Conservation (phyloP, 345 rosid species). For the Salix udensis region DNA sequence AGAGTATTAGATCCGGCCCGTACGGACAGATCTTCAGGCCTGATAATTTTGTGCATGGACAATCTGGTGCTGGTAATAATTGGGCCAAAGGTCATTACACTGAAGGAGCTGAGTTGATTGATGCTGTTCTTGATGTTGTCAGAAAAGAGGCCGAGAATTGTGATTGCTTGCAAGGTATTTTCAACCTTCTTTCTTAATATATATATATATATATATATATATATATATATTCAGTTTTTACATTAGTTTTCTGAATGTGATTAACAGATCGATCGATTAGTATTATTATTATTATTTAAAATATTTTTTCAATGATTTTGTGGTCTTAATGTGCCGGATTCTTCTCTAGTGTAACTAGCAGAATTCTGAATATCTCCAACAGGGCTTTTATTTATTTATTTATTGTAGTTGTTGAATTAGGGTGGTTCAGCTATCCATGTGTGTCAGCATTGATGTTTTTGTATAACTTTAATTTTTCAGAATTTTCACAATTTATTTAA, state of each 20-base stretch:
- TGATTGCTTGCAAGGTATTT: conserved; percentile 89
- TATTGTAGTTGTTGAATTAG: background rate
- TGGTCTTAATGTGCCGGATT: background rate
- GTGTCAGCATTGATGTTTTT: background rate
- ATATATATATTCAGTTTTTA: background rate
- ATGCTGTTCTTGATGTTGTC: conserved; percentile 92
- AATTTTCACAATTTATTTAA: background rate
- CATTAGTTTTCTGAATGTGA: too few species aligned
- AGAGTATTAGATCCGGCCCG: conserved; percentile 90
- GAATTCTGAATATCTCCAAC: background rate
- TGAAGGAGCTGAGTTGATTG: conserved; percentile 93
- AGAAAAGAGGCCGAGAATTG: conserved; percentile 97
- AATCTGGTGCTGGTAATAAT: conserved; percentile 82
- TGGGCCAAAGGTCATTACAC: conserved; percentile 96
- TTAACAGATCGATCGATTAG: background rate
- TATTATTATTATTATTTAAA: background rate
- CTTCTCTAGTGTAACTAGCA: background rate
- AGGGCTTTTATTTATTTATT: background rate
- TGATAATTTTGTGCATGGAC: conserved; percentile 81
- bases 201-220: too few species aligned
- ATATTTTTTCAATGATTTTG: background rate
- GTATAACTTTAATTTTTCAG: background rate
- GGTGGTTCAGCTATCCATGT: background rate
- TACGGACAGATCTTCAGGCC: conserved; percentile 83
- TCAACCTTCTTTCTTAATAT: background rate